Evolutionary conservation across 1,284 basidiomycete species (phyloP).

Genomic region (Exobasidium rhododendri): DNA sequence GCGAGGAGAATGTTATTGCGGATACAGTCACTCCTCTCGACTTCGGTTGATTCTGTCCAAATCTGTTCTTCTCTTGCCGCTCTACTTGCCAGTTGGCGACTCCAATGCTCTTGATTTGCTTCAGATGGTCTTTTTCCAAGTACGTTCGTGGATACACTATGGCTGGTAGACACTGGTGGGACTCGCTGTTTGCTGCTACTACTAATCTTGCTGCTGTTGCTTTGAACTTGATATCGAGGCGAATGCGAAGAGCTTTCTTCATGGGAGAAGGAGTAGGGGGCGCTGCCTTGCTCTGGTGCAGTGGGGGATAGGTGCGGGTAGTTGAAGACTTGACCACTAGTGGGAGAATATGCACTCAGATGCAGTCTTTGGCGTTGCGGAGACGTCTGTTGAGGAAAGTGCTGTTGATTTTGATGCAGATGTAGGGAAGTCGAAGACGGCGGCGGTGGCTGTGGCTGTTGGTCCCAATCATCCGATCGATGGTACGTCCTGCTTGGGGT

Average conservation of each 20-base stretch:
- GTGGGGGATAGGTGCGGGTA: too few species aligned
- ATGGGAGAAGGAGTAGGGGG: neutral
- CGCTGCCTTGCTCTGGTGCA: too few species aligned
- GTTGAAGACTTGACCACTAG: neutral
- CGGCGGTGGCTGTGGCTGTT: too few species aligned
- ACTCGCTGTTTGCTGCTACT: neutral
- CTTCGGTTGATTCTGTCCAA: neutral
- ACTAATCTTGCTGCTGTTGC: neutral
- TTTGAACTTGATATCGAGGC: neutral
- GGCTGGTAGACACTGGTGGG: too few species aligned
- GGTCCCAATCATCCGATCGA: neutral
- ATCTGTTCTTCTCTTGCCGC: neutral
- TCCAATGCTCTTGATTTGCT: neutral
- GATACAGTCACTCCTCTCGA: neutral
- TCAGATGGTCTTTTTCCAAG: neutral
- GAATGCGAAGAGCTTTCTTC: neutral
- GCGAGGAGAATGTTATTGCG: neutral
- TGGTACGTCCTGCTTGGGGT: neutral
- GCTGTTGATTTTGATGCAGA: neutral
- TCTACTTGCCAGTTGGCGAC: neutral
- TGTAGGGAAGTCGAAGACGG: neutral
- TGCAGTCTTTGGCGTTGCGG: neutral
- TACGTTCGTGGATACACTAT: too few species aligned
- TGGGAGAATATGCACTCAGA: neutral
- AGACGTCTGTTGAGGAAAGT: neutral